Evolutionary conservation across 2,329 filamentous ascomycete genomes (phyloP).

Genomic region (Epichloe glyceriae): DNA sequence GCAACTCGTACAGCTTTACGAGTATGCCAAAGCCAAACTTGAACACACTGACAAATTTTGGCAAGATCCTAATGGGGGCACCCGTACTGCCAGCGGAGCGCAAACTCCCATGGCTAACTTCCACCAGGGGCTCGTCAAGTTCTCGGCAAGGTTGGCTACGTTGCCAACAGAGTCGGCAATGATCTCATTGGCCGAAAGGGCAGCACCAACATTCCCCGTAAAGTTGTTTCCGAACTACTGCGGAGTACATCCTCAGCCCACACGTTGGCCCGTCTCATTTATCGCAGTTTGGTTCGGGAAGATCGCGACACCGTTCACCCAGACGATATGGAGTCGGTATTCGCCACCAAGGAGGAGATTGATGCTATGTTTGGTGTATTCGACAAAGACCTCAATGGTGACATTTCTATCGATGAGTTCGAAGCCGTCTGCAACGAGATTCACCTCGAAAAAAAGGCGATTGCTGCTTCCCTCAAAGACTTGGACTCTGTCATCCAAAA

Average conservation of each 20-base stretch:
- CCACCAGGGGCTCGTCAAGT: conserved; percentile 61
- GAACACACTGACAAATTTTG: conserved; percentile 38
- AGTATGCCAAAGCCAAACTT: conserved; percentile 67
- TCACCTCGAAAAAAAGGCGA: conserved; percentile 86
- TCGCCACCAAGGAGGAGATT: conserved; percentile 72
- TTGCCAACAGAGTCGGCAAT: conserved; percentile 74
- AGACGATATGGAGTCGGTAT: conserved; percentile 68
- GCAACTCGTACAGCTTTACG: conserved; percentile 40
- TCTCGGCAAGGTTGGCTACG: conserved; percentile 68
- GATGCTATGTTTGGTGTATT: conserved; percentile 85
- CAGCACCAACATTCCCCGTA: conserved; percentile 64
- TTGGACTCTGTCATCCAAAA: conserved; percentile 86
- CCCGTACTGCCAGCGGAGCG: conserved; percentile 39
- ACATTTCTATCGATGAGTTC: conserved; percentile 90
- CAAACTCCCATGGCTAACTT: conserved; percentile 65
- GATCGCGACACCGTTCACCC: conserved; percentile 63
- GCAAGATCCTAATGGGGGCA: conserved; percentile 22
- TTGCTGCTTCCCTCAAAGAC: conserved; percentile 88
- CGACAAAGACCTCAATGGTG: conserved; percentile 91
- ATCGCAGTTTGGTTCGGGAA: conserved; percentile 68
- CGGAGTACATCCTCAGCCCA: conserved; percentile 62
- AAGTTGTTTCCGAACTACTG: conserved; percentile 71
- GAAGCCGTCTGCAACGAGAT: conserved; percentile 91
- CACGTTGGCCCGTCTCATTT: conserved; percentile 74
- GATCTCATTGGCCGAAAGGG: conserved; percentile 75